Percentiles rank a stretch among this genome's conserved stretches.
These are phyloP conservation scores for Alternaria arborescens DNA, from an alignment of 2,329 filamentous ascomycete species.

Conservation along the genomic window DNA sequence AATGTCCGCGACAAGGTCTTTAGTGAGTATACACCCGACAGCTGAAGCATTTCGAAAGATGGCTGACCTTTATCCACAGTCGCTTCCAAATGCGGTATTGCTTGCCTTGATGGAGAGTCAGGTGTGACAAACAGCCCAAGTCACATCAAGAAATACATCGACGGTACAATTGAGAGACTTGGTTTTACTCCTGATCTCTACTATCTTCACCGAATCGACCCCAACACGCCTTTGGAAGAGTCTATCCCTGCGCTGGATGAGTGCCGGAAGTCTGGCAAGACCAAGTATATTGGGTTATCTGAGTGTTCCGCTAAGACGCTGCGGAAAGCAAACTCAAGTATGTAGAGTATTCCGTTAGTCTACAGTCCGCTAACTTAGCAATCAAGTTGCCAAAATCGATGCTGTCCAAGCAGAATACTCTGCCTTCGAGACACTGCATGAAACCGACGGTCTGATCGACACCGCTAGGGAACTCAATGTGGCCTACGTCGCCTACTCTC, in stretches of 20 bases:
- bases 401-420: constrained; percentile 62
- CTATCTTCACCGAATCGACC: constrained; percentile 53
- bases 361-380: background rate
- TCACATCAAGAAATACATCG: constrained; percentile 51
- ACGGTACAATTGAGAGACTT: constrained; percentile 50
- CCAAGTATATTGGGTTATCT: constrained; percentile 58
- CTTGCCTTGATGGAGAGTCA: constrained; percentile 49
- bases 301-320: constrained; percentile 56
- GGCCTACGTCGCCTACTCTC: constrained; percentile 46
- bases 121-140: constrained; percentile 50
- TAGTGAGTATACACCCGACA: constrained; percentile 5
- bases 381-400: constrained; percentile 54
- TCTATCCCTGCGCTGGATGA: constrained; percentile 59
- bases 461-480: constrained; percentile 52
- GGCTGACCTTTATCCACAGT: constrained; percentile 12
- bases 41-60: background rate
- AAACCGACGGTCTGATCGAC: constrained; percentile 45
- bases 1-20: constrained; percentile 37
- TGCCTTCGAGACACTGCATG: constrained; percentile 57
- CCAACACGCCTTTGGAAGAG: constrained; percentile 48
- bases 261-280: constrained; percentile 55
- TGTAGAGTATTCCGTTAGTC: background rate
- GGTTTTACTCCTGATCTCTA: constrained; percentile 53
- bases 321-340: constrained; percentile 54
- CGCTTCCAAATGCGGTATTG: constrained; percentile 38